Conservation (phyloP, 257 asterid genomes). For the Solanum medicagineum region DNA sequence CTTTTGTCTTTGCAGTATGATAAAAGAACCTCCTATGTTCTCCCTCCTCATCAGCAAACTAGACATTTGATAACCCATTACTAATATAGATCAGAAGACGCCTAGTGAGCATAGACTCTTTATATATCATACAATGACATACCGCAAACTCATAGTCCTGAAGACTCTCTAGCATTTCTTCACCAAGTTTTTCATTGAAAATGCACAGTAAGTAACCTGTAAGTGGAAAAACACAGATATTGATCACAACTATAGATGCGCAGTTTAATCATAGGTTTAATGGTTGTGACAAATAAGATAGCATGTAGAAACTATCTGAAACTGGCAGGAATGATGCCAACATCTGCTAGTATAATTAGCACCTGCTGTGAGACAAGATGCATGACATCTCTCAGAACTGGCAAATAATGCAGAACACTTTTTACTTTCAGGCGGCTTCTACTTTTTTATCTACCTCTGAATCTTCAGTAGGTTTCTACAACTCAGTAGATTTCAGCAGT, state of each 20-base stretch:
- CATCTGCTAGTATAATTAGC: neutral
- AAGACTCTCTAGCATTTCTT: slow-evolving; percentile 47
- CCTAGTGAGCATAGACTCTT: neutral
- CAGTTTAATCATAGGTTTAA: neutral
- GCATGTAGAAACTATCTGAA: neutral
- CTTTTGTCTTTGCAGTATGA: slow-evolving; percentile 83
- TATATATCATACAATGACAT: slow-evolving; percentile 20
- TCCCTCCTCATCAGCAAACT: slow-evolving; percentile 85
- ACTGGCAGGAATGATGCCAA: neutral
- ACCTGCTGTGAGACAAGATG: neutral
- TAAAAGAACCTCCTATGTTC: slow-evolving; percentile 72
- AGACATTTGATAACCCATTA: slow-evolving; percentile 16
- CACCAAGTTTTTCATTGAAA: slow-evolving; percentile 67
- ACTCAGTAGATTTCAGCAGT: neutral
- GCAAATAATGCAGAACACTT: neutral
- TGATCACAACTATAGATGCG: neutral
- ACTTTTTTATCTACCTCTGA: neutral
- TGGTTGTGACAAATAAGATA: neutral
- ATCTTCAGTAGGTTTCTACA: neutral
- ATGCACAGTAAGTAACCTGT: slow-evolving; percentile 97
- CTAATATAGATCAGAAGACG: slow-evolving; percentile 10
- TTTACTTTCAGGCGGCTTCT: neutral
- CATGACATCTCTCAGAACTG: neutral
- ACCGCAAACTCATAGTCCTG: slow-evolving; percentile 89
- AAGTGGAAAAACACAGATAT: slow-evolving; percentile 2